phyloP scores from a whole-genome alignment of 2,329 filamentous ascomycete genomes.

The Aspergillus ibericus region DNA sequence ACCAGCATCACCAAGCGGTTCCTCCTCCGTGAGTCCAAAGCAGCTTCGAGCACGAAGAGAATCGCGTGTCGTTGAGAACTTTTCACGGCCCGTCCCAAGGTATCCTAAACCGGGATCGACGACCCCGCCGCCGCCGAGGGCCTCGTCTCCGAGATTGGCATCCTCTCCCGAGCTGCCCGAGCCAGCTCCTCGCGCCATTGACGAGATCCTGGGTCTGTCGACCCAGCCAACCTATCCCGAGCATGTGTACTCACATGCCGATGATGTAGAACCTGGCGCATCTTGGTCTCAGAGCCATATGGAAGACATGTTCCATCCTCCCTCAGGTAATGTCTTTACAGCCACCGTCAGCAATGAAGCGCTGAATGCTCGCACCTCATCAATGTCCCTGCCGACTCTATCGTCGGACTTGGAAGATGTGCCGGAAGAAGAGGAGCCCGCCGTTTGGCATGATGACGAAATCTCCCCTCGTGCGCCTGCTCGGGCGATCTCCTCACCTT shows the following conservation, averaged over 20 bases:
- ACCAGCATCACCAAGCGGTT: slow-evolving; percentile 31
- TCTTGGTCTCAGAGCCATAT: slow-evolving; percentile 22
- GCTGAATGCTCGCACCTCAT: slow-evolving; percentile 37
- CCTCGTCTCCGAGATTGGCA: slow-evolving; percentile 35
- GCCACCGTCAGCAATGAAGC: slow-evolving; percentile 44
- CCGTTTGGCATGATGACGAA: slow-evolving; percentile 29
- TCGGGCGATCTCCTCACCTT: slow-evolving; percentile 15
- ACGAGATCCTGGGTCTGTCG: slow-evolving; percentile 40
- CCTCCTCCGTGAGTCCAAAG: slow-evolving; percentile 26
- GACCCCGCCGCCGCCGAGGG: slow-evolving; percentile 42
- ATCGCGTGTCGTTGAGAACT: slow-evolving; percentile 52
- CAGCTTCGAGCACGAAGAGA: slow-evolving; percentile 26
- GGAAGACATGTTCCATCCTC: slow-evolving; percentile 32
- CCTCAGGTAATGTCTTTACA: slow-evolving; percentile 41
- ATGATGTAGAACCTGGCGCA: slow-evolving; percentile 12
- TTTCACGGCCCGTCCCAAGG: slow-evolving; percentile 53
- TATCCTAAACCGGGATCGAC: slow-evolving; percentile 42
- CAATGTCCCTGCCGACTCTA: slow-evolving; percentile 43
- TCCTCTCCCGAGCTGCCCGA: slow-evolving; percentile 33
- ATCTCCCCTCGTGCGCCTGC: slow-evolving; percentile 21
- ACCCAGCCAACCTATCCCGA: slow-evolving; percentile 33
- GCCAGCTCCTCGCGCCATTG: slow-evolving; percentile 41
- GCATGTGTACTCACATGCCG: slow-evolving; percentile 27
- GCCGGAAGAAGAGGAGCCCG: slow-evolving; percentile 47
- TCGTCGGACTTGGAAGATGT: slow-evolving; percentile 46